Base-by-base conservation (phyloP, 1,139 yeast genomes). In the Blastobotrys persicus region DNA sequence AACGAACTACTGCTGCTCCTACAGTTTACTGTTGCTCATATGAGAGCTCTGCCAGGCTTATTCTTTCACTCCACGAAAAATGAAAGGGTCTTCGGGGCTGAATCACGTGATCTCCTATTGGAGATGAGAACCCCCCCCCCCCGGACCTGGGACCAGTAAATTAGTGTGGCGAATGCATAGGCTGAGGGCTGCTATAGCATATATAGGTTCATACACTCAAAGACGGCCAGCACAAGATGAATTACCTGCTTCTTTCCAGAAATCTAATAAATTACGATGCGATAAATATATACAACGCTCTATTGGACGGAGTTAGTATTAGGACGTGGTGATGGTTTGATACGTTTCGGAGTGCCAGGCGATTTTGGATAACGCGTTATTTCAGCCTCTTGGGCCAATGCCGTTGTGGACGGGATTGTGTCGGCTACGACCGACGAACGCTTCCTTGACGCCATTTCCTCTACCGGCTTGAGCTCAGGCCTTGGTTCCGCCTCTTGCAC, bases 351-450 rank as follows among this genome's bases (percentile, higher is more conserved):
- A 4, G 41, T 37, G 9, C 41, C 41, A 28, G 41, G 41, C 12
- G 41, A 23, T 9, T 23, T 23, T 23, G 28, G 28, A 23, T 23
- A 23, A 5, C 28, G 28, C 9, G 28, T 23, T 9, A 23, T 5
- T 5, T 23, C 28, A 5, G 28, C 28, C 28, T 23, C 28, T 9
- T 23, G 28, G 9, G 28, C 28, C 28, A 23, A 9, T 9, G 9
- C 28, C 28, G 28, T 9, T 9, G 20, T 18, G 9, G 28, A 18
- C 28, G 28, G 19, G 41, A 13, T 37, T 18, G 28, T 23, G 28
- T 37, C 41, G 28, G 41, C 18, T 18, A 23, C 11, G n/a, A 37
- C 41, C 28, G 41, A 37, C 26, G n/a, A 6, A 26, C 41, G 41
- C 28, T 37, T 37, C 23, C 6, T 31, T 2, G n/a, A 38, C n/a